Evolutionary conservation across 257 asterid species (phyloP).

Genomic region (Parsonsia alboflavescens): DNA sequence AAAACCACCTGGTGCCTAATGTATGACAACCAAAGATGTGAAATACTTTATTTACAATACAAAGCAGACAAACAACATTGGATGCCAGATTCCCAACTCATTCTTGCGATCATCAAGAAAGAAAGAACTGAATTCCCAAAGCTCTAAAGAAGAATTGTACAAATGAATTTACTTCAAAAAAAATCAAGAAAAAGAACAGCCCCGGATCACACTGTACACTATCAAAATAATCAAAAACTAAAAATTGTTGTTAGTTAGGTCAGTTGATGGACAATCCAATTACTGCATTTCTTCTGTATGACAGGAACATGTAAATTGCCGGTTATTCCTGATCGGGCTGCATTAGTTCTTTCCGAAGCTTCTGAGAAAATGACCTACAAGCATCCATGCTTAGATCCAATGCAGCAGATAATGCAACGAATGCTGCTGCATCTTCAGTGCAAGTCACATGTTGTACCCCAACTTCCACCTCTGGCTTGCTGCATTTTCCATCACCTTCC

Average conservation of each 20-base stretch:
- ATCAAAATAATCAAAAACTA: background rate
- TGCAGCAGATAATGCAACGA: slow-evolving; percentile 95
- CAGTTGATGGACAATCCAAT: slow-evolving; percentile 12
- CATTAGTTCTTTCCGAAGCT: slow-evolving; percentile 77
- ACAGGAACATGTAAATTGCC: too few species aligned
- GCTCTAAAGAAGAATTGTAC: slow-evolving; percentile 22
- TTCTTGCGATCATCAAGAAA: background rate
- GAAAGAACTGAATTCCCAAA: slow-evolving; percentile 14
- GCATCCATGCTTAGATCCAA: slow-evolving; percentile 96
- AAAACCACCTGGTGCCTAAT: slow-evolving; percentile 30
- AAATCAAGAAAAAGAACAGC: slow-evolving; percentile 22
- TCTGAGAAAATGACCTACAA: slow-evolving; percentile 63
- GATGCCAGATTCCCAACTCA: slow-evolving; percentile 15
- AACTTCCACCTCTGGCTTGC: slow-evolving; percentile 83
- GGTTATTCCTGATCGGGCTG: slow-evolving; percentile 47
- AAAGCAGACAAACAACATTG: slow-evolving; percentile 22
- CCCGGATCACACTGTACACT: slow-evolving; percentile 56
- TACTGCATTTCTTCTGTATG: background rate
- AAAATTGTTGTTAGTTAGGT: slow-evolving; percentile 19
- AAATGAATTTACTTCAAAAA: slow-evolving; percentile 26
- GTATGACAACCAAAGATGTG: slow-evolving; percentile 26
- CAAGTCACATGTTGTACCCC: slow-evolving; percentile 93
- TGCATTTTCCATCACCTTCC: slow-evolving; percentile 60
- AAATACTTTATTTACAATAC: slow-evolving; percentile 9
- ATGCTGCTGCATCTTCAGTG: slow-evolving; percentile 95